A percentile compares a stretch with the other conserved stretches of the same genome.
phyloP scores from a whole-genome alignment of 768 basidiomycete species.

The Panaeolus cyanescens region DNA sequence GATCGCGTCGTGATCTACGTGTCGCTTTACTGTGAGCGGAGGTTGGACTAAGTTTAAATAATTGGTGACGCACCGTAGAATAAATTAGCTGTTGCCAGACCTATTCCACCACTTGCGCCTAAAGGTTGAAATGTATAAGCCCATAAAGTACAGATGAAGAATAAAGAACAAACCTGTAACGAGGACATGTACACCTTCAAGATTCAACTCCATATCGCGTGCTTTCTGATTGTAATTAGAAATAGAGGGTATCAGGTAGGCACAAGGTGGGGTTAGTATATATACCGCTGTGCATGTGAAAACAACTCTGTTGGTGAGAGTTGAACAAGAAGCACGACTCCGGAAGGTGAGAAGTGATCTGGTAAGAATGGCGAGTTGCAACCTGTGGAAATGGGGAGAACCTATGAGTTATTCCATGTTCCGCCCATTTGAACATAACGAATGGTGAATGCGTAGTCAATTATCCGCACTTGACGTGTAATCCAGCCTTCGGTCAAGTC shows the following conservation, averaged over 20 bases:
- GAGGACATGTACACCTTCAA: constrained; percentile 64
- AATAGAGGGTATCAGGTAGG: neutral
- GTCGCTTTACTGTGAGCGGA: neutral
- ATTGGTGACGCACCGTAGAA: constrained; percentile 50
- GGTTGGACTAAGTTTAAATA: neutral
- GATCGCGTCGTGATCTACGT: constrained; percentile 64
- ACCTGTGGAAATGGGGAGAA: neutral
- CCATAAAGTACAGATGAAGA: neutral
- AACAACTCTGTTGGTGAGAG: neutral
- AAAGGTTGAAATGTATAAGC: neutral
- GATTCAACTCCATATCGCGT: constrained; percentile 49
- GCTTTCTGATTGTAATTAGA: neutral
- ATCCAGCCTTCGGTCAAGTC: neutral
- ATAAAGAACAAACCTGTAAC: constrained; percentile 56
- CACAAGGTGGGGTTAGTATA: neutral
- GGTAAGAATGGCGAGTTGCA: too few species aligned
- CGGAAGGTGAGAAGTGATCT: neutral
- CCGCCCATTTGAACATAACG: neutral
- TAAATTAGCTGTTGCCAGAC: constrained; percentile 56
- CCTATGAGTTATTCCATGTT: neutral
- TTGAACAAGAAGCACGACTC: neutral
- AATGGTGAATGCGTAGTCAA: neutral
- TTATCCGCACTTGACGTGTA: neutral
- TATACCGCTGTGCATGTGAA: neutral
- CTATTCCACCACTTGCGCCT: constrained; percentile 81